Evolutionary conservation across 176 grass and related monocot species (phyloP).

Genomic region (Raddia distichophylla): DNA sequence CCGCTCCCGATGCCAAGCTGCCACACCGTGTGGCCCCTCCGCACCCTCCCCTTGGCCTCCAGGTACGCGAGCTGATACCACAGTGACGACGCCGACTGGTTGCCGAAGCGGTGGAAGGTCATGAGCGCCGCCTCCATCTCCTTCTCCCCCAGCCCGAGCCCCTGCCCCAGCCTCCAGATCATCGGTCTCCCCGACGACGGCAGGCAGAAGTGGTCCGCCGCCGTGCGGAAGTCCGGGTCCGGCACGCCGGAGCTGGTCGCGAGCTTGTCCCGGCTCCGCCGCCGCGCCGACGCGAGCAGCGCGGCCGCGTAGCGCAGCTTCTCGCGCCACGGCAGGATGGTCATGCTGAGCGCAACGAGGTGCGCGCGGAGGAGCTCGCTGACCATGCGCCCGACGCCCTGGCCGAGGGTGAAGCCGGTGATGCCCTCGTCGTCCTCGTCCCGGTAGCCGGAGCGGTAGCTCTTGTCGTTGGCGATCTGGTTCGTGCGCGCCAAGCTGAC

Average conservation of each 20-base stretch:
- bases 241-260: not conserved
- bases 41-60: conserved; percentile 61
- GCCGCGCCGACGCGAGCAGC: not conserved
- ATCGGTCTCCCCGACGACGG: conserved; percentile 64
- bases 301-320: conserved; percentile 41
- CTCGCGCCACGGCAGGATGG: conserved; percentile 67
- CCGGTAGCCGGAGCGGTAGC: conserved; percentile 55
- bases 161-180: conserved; percentile 60
- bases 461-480: conserved; percentile 48
- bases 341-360: conserved; percentile 43
- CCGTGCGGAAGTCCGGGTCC: conserved; percentile 55
- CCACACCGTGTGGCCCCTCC: conserved; percentile 58
- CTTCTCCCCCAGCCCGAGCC: conserved; percentile 52
- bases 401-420: conserved; percentile 70
- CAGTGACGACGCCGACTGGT: conserved; percentile 83
- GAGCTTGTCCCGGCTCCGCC: not conserved
- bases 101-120: conserved; percentile 82
- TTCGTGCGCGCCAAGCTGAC: conserved; percentile 61
- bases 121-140: conserved; percentile 71
- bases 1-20: conserved; percentile 71
- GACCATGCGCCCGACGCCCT: conserved; percentile 48
- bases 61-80: conserved; percentile 83
- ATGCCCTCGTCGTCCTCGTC: conserved; percentile 75
- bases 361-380: conserved; percentile 57
- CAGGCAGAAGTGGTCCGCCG: conserved; percentile 65